Base-by-base conservation (phyloP, 1,284 basidiomycete genomes). In the Peniophora sp. region DNA sequence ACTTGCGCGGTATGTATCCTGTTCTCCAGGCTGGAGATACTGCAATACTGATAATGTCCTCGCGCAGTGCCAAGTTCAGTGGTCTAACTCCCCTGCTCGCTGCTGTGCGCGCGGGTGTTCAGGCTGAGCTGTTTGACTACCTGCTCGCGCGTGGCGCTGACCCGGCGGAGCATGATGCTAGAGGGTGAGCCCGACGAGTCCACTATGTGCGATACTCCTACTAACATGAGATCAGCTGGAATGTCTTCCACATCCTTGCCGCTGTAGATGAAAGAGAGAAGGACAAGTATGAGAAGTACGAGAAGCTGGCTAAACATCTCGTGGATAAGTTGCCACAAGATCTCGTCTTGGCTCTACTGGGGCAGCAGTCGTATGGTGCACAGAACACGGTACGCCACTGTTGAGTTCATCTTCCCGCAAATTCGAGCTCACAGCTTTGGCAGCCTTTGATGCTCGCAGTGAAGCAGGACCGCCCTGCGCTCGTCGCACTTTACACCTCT, bases 391-490 rank as follows among this genome's bases (percentile, higher is more conserved):
- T 80, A 57, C 12, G 70, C 62, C n/a, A 3, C 20, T 9, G 11
- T 11, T 3, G 6, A 14, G 3, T 20, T 14, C 8, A 20, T 23
- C 8, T 24, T 8, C 23, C 23, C 9, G 10, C 44, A 22, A 3
- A 6, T 45, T 20, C 23, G 17, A 24, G 22, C 23, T 22, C 8
- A 14, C 20, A 16, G 25, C 51, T 17, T 47, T 45, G 49, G 20
- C 38, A 80, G 79, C 77, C 78, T 17, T 62, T 79, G 2, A 74
- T 75, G 57, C 41, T 78, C 17, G 75, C 76, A 1, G 69, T 75
- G 11, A 71, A 72, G 52, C 49, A 39, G 2, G 61, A 61, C 0
- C 49, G 56, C 6, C 56, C 61, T 2, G 51, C 56, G 1, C 51
- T 67, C 2, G 65, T 72, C 38, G 60, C 48, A 11, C 2, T 25